Conservation (phyloP, 169 alveolate species). For the Plasmodium yoelii region DNA sequence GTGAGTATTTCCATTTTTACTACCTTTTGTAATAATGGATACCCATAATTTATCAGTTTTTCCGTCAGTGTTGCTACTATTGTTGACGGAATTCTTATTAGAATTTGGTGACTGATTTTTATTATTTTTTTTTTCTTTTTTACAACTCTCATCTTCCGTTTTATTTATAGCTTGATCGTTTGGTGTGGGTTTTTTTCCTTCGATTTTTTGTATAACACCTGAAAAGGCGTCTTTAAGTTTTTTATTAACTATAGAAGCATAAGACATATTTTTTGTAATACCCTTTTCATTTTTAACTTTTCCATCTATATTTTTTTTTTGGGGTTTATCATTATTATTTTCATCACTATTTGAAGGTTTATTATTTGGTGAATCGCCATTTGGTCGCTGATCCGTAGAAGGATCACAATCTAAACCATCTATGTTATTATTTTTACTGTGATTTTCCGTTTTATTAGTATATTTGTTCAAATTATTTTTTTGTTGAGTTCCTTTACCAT, state of each 20-base stretch:
- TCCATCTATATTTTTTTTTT: conserved; percentile 12
- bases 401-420: conserved; percentile 54
- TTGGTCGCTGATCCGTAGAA: conserved; percentile 43
- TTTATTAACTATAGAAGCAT: conserved; percentile 67
- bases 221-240: conserved; percentile 7
- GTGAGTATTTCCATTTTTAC: neutral
- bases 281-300: conserved; percentile 18
- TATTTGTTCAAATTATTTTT: conserved; percentile 25
- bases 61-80: too few species aligned
- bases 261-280: conserved; percentile 21
- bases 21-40: conserved; percentile 62
- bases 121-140: conserved; percentile 35
- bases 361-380: conserved; percentile 6
- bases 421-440: conserved; percentile 44
- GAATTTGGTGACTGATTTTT: conserved; percentile 42
- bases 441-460: conserved; percentile 21
- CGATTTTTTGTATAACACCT: conserved; percentile 25
- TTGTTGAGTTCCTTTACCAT: conserved; percentile 36
- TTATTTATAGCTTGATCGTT: conserved; percentile 3
- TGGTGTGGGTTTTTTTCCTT: conserved; percentile 1
- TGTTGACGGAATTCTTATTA: conserved; percentile 13
- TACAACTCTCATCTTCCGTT: conserved; percentile 8
- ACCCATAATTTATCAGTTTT: conserved; percentile 62
- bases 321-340: conserved; percentile 8
- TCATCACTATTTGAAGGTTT: conserved; percentile 8